Conservation (phyloP, 139 green algal genomes). For the Microglena sp. region DNA sequence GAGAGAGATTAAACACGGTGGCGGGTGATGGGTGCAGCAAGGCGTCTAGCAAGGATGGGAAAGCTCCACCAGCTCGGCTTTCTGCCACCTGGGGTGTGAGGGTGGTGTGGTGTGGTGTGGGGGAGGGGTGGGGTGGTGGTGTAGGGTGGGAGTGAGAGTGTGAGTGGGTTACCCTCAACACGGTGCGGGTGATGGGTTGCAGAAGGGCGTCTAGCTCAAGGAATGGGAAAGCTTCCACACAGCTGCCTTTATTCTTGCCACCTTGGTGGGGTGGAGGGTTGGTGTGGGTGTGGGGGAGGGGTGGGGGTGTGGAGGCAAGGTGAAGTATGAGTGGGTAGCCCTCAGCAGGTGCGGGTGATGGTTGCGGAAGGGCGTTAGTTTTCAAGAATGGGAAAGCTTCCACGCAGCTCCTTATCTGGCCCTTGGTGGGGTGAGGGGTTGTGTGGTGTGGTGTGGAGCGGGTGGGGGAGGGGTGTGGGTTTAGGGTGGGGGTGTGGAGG, state of each 20-base stretch:
- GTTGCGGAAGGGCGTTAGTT: conserved; percentile 69
- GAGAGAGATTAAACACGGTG: too few species aligned
- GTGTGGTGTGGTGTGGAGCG: too few species aligned
- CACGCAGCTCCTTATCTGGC: conserved; percentile 30
- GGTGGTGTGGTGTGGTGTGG: too few species aligned
- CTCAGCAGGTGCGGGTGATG: conserved; percentile 91
- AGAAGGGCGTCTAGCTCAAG: conserved; percentile 68
- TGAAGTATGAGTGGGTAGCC: background rate
- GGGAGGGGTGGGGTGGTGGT: too few species aligned
- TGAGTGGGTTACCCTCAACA: conserved; percentile 86
- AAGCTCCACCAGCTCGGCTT: too few species aligned
- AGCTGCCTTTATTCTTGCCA: conserved; percentile 8
- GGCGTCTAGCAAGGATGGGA: conserved; percentile 74
- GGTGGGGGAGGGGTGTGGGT: too few species aligned
- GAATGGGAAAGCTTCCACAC: conserved; percentile 63
- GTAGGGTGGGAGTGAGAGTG: too few species aligned
- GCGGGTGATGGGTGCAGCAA: conserved; percentile 87
- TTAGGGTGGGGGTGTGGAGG: background rate
- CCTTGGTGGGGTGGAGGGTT: background rate
- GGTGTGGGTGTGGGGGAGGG: background rate
- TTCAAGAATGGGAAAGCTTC: conserved; percentile 65
- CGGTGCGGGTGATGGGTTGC: conserved; percentile 90
- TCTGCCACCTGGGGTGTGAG: too few species aligned
- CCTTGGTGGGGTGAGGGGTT: background rate
- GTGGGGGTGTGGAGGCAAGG: background rate